These are phyloP conservation scores for Fusarium nanum DNA, from an alignment of 2,329 filamentous ascomycete genomes.

Conservation along the genomic window DNA sequence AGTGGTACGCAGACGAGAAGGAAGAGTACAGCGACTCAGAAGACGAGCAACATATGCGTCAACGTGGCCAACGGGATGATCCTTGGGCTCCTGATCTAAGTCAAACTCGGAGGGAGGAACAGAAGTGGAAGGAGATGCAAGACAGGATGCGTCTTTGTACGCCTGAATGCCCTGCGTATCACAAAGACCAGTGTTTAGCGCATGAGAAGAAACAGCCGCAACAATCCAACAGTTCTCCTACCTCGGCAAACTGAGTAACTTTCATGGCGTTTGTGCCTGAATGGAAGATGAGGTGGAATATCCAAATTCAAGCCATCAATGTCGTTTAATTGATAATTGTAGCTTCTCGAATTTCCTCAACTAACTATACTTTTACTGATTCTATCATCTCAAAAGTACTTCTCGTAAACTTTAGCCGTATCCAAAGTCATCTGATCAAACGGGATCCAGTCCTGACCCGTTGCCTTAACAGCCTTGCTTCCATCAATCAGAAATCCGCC, in stretches of 20 bases:
- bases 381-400: background rate
- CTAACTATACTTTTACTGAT: background rate
- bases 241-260: background rate
- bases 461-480: slow-evolving; percentile 8
- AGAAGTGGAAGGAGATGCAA: background rate
- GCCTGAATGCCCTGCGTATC: background rate
- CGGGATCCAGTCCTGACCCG: slow-evolving; percentile 9
- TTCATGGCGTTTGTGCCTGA: too few relatives aligned
- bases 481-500: background rate
- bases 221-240: rapidly evolving
- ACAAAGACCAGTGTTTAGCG: background rate
- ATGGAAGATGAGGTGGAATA: background rate
- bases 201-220: background rate
- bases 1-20: background rate
- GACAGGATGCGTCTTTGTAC: background rate
- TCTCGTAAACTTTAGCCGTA: slow-evolving; percentile 11
- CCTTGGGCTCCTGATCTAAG: background rate
- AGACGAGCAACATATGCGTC: background rate
- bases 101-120: background rate
- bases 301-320: too few relatives aligned
- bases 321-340: too few relatives aligned
- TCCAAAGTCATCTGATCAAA: slow-evolving; percentile 16
- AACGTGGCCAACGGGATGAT: background rate
- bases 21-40: background rate
- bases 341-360: too few relatives aligned